These are phyloP conservation scores for Diaporthe citrichinensis DNA, from an alignment of 2,329 filamentous ascomycete genomes.

Conservation along the genomic window DNA sequence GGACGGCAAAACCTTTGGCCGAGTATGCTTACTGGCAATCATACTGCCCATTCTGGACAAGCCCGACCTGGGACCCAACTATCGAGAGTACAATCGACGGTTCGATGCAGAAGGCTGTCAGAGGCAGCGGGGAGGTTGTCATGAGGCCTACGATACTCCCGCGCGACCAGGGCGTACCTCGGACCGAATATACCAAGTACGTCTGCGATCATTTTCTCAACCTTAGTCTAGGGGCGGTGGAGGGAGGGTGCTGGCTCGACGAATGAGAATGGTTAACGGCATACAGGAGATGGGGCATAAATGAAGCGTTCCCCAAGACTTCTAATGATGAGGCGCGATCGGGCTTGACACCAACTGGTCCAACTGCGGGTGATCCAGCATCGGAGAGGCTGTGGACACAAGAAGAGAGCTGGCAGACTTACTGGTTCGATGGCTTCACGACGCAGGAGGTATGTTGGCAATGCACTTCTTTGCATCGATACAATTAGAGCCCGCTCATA, in stretches of 20 bases:
- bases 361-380: neutral
- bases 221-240: neutral
- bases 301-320: neutral
- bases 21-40: neutral
- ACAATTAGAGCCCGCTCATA: neutral
- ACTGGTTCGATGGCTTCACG: neutral
- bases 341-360: neutral
- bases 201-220: neutral
- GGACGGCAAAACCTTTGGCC: fast-evolving
- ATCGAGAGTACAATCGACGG: neutral
- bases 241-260: neutral
- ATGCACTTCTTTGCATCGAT: neutral
- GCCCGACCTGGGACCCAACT: neutral
- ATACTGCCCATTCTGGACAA: neutral
- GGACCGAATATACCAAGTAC: conserved; percentile 3
- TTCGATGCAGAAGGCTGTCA: neutral
- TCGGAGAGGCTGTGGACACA: neutral
- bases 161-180: neutral
- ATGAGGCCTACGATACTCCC: neutral
- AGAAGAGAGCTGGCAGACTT: conserved; percentile 9
- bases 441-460: conserved; percentile 1
- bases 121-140: neutral
- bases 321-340: neutral
- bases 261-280: neutral
- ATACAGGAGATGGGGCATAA: neutral